Conservation (phyloP, 176 grass and related monocot species). For the Bonia amplexicaulis region DNA sequence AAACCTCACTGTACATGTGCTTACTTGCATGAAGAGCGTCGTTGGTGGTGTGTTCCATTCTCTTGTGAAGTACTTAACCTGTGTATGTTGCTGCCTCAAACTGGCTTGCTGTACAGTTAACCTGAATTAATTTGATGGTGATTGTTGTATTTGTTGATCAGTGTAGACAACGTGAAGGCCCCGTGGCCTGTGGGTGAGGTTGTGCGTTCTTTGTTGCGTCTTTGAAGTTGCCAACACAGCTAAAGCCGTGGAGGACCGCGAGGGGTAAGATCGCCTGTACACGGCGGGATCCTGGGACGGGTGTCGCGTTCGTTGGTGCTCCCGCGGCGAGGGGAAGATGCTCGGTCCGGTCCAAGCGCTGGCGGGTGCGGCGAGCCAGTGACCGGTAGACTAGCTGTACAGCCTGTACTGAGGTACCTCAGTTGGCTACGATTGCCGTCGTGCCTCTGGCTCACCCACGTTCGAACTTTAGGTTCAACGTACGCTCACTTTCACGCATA, state of each 20-base stretch:
- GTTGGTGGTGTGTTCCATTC: constrained; percentile 30
- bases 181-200: not conserved
- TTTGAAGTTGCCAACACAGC: not conserved
- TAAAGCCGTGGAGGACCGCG: not conserved
- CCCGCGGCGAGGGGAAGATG: not conserved
- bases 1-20: constrained; percentile 67
- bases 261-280: not conserved
- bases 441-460: too few species aligned
- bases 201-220: not conserved
- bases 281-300: not conserved
- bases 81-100: constrained; percentile 16
- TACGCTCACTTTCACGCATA: too few species aligned
- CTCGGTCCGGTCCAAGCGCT: not conserved
- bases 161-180: not conserved
- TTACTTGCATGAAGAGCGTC: constrained; percentile 40
- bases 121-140: constrained; percentile 6
- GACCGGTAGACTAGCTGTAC: too few species aligned
- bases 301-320: not conserved
- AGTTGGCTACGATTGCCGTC: too few species aligned
- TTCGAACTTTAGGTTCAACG: too few species aligned
- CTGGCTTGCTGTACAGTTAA: constrained; percentile 40
- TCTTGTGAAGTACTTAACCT: constrained; percentile 17
- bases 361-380: too few species aligned
- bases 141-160: not conserved
- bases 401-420: too few species aligned